Conservation (phyloP, 768 basidiomycete species). For the Boletus barrowsii region DNA sequence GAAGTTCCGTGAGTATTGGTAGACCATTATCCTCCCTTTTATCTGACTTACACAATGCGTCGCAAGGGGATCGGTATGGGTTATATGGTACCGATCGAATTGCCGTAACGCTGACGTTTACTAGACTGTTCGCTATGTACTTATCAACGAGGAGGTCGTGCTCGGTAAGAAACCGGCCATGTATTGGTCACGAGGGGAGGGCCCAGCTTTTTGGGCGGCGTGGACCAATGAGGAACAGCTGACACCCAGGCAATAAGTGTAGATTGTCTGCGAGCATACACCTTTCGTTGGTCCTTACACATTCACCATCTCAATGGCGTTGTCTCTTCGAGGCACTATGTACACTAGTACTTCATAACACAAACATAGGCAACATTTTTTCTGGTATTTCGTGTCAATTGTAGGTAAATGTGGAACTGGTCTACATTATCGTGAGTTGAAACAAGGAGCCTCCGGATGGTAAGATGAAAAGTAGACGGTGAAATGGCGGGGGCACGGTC, state of each 20-base stretch:
- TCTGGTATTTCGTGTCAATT: slow-evolving; percentile 28
- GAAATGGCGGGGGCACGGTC: neutral
- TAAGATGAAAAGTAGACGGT: slow-evolving; percentile 9
- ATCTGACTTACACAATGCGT: neutral
- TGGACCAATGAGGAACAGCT: slow-evolving; percentile 67
- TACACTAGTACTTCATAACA: neutral
- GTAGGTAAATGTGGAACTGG: slow-evolving; percentile 28
- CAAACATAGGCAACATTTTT: neutral
- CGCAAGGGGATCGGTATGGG: slow-evolving; percentile 62
- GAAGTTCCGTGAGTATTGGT: slow-evolving; percentile 72
- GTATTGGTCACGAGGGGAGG: slow-evolving; percentile 75
- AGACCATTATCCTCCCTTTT: slow-evolving; percentile 1
- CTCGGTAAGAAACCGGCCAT: slow-evolving; percentile 58
- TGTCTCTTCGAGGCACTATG: neutral
- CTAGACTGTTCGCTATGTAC: slow-evolving; percentile 77
- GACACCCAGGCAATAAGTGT: slow-evolving; percentile 12
- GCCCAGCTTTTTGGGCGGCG: slow-evolving; percentile 67
- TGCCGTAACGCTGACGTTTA: slow-evolving; percentile 7
- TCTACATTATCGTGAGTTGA: slow-evolving; percentile 29
- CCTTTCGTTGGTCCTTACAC: neutral
- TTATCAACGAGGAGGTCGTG: slow-evolving; percentile 72
- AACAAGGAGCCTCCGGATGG: slow-evolving; percentile 5
- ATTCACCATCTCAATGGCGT: neutral
- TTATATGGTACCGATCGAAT: neutral
- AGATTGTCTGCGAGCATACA: slow-evolving; percentile 1